Evolutionary conservation across 163 green algal species (phyloP), one percentile per base, ranked within the genome.

Genomic region (Trebouxia gelatinosa): DNA sequence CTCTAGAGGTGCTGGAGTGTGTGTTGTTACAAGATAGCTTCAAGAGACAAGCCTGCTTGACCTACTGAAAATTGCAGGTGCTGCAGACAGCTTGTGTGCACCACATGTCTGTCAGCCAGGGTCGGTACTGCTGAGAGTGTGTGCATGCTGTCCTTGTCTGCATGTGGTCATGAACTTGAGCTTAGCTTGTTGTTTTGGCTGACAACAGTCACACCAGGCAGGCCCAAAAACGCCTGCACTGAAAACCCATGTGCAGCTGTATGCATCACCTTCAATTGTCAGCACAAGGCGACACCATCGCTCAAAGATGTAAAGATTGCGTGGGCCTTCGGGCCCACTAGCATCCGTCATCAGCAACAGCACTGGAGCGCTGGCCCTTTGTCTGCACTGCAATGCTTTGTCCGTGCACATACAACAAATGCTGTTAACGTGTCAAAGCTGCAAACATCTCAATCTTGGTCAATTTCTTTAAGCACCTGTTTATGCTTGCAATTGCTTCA

Each of bases 401-500:
- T n/a, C n/a, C n/a, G n/a, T n/a, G n/a, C n/a, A n/a, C n/a, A n/a
- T n/a, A n/a, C n/a, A n/a, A n/a, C n/a, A n/a, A n/a, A n/a, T n/a
- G n/a, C 61, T 70, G 61, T 65, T 3, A 35, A 50, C 21, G 21
- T 64, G 0, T 59, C 31, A 46, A 68, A 32, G 11, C 5, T 48
- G 21, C 57, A 61, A n/a, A 34, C 32, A 31, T 31, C 32, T 31
- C 19, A 16, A 38, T 28, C 4, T 34, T n/a, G 2, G 32, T 46
- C 4, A 23, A n/a, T n/a, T n/a, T n/a, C n/a, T n/a, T 26, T 29
- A 39, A 23, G 9, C 39, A 57, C 43, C 43, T 76, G 40, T 61
- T 38, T 28, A 76, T 43, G 40, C 62, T 74, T 23, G 28, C 32
- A 29, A 40, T 62, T 21, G 78, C 78, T 5, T 82, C 70, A 68